Evolutionary conservation across 2,329 filamentous ascomycete genomes (phyloP), one percentile per base, ranked within the genome.

Genomic region (Cordyceps pruinosa): DNA sequence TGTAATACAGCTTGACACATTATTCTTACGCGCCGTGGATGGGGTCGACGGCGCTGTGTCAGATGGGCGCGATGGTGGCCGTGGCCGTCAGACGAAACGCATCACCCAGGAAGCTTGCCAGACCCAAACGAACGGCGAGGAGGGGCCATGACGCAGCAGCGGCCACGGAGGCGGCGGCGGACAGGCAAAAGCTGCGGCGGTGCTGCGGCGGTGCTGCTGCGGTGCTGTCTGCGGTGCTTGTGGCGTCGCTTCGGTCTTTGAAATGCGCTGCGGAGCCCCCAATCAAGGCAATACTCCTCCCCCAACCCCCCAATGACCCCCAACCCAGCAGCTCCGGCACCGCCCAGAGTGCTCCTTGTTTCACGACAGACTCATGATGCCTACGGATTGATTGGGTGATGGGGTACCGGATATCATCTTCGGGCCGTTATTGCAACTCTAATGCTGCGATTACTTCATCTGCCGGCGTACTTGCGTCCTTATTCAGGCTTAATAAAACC

Each of bases 31-130:
- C 41, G 32, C 17, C 17, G 26, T 44, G 25, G 26, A 23, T 28
- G 12, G 3, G 3, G 26, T 17, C 21, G 15, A 35, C 34, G 34
- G 7, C 39, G 37, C 26, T 35, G 53, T 42, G 53, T 56, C 53
- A 56, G 44, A 56, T 42, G 34, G n/a, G n/a, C 17, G 23, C 37
- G 17, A 19, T 34, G 35, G 17, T 48, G 25, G n/a, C n/a, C n/a
- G n/a, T n/a, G n/a, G n/a, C 45, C 26, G 53, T 34, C 53, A 49
- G 53, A 49, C 53, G 53, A 49, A 56, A 56, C 53, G 35, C 53
- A 55, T 47, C 42, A 39, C n/a, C 28, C 28, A 32, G 28, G 5
- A 32, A 6, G 5, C 28, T n/a, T n/a, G n/a, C n/a, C n/a, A n/a
- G n/a, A 32, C 28, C 28, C 28, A 32, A 32, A 19, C 52, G n/a